phyloP scores from a whole-genome alignment of 2,329 filamentous ascomycete genomes.

The Hypoxylon sp. region DNA sequence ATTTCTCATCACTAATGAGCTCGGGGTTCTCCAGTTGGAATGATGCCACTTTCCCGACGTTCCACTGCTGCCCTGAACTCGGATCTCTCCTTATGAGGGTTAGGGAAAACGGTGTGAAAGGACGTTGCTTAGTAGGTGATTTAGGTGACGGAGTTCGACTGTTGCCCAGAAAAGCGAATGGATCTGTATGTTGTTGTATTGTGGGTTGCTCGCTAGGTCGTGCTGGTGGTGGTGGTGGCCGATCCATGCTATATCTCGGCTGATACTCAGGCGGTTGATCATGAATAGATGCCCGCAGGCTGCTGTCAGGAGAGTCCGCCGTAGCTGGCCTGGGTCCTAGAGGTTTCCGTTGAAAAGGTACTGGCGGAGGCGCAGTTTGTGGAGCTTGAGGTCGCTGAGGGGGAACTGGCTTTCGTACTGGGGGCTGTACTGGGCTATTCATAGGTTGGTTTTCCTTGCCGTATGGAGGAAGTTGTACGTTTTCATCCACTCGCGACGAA shows the following conservation, averaged over 20 bases:
- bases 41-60: constrained; percentile 75
- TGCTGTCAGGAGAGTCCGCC: constrained; percentile 23
- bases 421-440: constrained; percentile 15
- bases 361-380: constrained; percentile 19
- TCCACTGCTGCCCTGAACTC: constrained; percentile 78
- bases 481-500: constrained; percentile 29
- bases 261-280: constrained; percentile 32
- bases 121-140: constrained; percentile 55
- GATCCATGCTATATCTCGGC: constrained; percentile 38
- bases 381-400: constrained; percentile 20
- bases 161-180: constrained; percentile 9
- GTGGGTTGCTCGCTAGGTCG: constrained; percentile 30
- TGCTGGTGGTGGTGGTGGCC: constrained; percentile 33
- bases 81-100: constrained; percentile 82
- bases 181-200: background rate
- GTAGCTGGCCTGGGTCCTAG: constrained; percentile 39
- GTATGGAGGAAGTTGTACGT: constrained; percentile 23
- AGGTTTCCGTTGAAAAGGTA: constrained; percentile 41
- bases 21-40: constrained; percentile 61
- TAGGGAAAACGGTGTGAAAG: constrained; percentile 64
- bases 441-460: constrained; percentile 47
- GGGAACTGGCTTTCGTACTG: constrained; percentile 37
- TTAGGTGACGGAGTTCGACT: constrained; percentile 56
- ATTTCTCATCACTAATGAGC: constrained; percentile 50
- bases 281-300: constrained; percentile 18